Conservation (phyloP, 1,139 yeast species). For the Debaryomycetaceae sp. region DNA sequence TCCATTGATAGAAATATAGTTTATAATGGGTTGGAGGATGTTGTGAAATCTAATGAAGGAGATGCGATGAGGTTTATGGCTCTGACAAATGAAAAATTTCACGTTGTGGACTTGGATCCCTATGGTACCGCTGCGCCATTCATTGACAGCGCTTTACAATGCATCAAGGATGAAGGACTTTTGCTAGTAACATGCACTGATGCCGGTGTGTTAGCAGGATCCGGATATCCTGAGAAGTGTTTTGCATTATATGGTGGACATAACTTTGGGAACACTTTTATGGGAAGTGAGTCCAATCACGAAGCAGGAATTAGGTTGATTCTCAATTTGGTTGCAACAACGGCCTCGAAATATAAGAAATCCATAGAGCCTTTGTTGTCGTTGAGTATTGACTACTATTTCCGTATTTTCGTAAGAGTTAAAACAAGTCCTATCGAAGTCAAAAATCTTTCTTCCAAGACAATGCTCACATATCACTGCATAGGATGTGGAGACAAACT, state of each 20-base stretch:
- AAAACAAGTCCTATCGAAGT: constrained; percentile 76
- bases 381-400: constrained; percentile 87
- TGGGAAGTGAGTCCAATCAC: constrained; percentile 80
- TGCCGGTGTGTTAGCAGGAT: constrained; percentile 91
- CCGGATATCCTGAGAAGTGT: constrained; percentile 95
- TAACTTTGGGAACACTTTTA: constrained; percentile 68
- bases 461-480: constrained; percentile 81
- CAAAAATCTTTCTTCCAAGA: constrained; percentile 66
- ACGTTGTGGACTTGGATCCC: constrained; percentile 91
- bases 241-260: constrained; percentile 84
- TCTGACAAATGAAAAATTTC: constrained; percentile 51
- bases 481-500: constrained; percentile 78
- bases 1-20: constrained; percentile 70
- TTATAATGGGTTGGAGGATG: constrained; percentile 53
- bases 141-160: constrained; percentile 83
- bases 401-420: constrained; percentile 78
- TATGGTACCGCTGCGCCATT: constrained; percentile 97
- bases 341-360: constrained; percentile 88
- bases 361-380: constrained; percentile 82
- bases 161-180: constrained; percentile 77
- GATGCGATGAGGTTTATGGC: constrained; percentile 89
- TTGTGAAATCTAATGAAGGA: constrained; percentile 67
- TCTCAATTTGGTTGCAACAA: constrained; percentile 66
- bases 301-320: constrained; percentile 90
- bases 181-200: constrained; percentile 93